Evolutionary conservation across 2,329 filamentous ascomycete genomes (phyloP).

Genomic region (Zymoseptoria tritici): DNA sequence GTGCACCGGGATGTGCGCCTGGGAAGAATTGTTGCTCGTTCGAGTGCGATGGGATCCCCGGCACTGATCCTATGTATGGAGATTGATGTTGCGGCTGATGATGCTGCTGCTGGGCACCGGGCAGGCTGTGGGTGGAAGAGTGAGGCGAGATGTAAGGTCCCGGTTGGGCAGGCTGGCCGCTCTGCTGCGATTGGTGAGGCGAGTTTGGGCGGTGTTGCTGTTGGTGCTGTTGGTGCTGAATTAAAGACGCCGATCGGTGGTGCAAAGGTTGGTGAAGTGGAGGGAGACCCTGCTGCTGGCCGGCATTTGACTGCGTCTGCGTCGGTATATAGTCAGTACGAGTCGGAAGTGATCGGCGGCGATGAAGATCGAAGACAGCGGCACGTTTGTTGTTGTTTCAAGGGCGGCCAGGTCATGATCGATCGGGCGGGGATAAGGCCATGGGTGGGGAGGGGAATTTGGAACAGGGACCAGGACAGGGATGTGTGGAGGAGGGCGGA

Average conservation of each 20-base stretch:
- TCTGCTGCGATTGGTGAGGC: constrained; percentile 52
- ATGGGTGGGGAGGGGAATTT: constrained; percentile 4
- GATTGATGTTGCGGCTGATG: constrained; percentile 39
- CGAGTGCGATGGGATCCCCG: constrained; percentile 51
- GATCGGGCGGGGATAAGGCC: constrained; percentile 12
- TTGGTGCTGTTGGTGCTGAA: constrained; percentile 41
- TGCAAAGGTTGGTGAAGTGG: constrained; percentile 55
- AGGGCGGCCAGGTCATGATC: neutral
- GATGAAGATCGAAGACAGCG: constrained; percentile 2
- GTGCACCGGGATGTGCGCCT: constrained; percentile 46
- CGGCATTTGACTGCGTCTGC: constrained; percentile 25
- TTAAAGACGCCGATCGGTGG: constrained; percentile 64
- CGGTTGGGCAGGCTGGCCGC: constrained; percentile 48
- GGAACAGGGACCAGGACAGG: constrained; percentile 4
- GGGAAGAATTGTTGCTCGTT: constrained; percentile 64
- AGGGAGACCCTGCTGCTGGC: constrained; percentile 59
- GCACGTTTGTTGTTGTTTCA: constrained; percentile 15
- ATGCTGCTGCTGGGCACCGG: constrained; percentile 24
- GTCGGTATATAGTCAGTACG: constrained; percentile 13
- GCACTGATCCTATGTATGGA: constrained; percentile 61
- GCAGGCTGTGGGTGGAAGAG: constrained; percentile 51
- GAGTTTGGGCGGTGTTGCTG: constrained; percentile 53
- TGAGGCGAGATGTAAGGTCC: constrained; percentile 62
- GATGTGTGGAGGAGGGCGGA: constrained; percentile 2
- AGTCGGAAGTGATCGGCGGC: constrained; percentile 10